Evolutionary conservation across 345 rosid genomes (phyloP), one percentile per base, ranked within the genome.

Genomic region (Alliaria petiolata): DNA sequence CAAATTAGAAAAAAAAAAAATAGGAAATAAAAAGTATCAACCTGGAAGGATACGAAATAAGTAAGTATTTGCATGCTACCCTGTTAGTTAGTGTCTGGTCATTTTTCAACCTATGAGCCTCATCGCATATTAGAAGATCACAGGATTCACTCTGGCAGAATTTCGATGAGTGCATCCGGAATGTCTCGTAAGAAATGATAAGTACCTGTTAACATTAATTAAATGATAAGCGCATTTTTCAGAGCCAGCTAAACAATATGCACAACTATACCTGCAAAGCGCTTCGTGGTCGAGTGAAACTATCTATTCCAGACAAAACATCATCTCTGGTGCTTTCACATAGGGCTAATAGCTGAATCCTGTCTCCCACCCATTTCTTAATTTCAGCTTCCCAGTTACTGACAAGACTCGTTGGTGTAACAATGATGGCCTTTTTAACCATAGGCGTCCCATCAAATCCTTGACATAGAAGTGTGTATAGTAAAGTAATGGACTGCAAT

Each of bases 361-460:
- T 85, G 55, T 89, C 91, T 47, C 97, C 95, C 67, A 91, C 85
- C 99, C 99, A 95, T 81, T 95, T 95, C 63, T 78, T 76, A 61
- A 95, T 89, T 83, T 95, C 99, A 67, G 92, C 95, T 77, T 95
- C 99, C 99, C 99, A 95, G 63, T 95, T 95, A 78, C 95, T 91
- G 47, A 95, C 99, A 74, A 95, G 99, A 81, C 99, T 95, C 50
- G 99, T 95, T 54, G 99, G 99, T 35, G 99, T 95, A 80, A 89
- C 97, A 76, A 95, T 82, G 58, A 91, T 91, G 76, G 90, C 95
- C 74, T 86, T 91, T 63, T 81, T 95, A 74, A 89, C 96, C 92
- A 95, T 91, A 56, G 99, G 93, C 58, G 83, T 89, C 55, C 95
- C 93, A 72, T 95, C 92, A 83, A 88, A 89, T 59, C 97, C 99